Conservation (phyloP, 2,329 filamentous ascomycete genomes). For the Pseudophaeomoniella oleicola region DNA sequence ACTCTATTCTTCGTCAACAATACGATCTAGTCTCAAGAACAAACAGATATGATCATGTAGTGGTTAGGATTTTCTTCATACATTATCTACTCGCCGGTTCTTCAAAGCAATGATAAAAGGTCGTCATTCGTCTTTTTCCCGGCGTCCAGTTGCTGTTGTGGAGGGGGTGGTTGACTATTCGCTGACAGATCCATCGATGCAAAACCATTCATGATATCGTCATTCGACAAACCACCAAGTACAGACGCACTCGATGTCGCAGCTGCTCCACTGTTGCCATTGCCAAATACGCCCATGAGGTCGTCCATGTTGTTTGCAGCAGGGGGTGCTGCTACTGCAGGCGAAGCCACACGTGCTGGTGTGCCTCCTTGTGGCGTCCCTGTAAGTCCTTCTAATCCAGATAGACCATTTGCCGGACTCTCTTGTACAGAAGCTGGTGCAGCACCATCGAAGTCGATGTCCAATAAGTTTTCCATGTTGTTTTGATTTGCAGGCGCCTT, state of each 20-base stretch:
- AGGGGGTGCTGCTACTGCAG: conserved; percentile 19
- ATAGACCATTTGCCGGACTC: conserved; percentile 46
- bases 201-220: conserved; percentile 67
- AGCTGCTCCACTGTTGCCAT: conserved; percentile 21
- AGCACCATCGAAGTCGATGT: conserved; percentile 90
- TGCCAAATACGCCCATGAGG: conserved; percentile 57
- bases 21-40: too few relatives aligned
- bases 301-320: conserved; percentile 58
- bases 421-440: conserved; percentile 76
- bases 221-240: conserved; percentile 17
- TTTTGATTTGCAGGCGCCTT: conserved; percentile 44
- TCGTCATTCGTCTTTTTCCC: conserved; percentile 48
- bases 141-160: conserved; percentile 41
- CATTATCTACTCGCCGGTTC: too few relatives aligned
- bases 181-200: conserved; percentile 62
- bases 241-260: conserved; percentile 17
- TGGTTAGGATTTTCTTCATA: too few relatives aligned
- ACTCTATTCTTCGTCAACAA: too few relatives aligned
- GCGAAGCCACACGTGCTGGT: conserved; percentile 34
- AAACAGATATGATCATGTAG: too few relatives aligned
- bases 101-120: conserved; percentile 43
- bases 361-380: conserved; percentile 46
- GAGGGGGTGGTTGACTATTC: conserved; percentile 48
- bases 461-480: conserved; percentile 87
- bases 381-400: conserved; percentile 43